Evolutionary conservation across 176 grass and related monocot species (phyloP).

Genomic region (Triticum monococcum): DNA sequence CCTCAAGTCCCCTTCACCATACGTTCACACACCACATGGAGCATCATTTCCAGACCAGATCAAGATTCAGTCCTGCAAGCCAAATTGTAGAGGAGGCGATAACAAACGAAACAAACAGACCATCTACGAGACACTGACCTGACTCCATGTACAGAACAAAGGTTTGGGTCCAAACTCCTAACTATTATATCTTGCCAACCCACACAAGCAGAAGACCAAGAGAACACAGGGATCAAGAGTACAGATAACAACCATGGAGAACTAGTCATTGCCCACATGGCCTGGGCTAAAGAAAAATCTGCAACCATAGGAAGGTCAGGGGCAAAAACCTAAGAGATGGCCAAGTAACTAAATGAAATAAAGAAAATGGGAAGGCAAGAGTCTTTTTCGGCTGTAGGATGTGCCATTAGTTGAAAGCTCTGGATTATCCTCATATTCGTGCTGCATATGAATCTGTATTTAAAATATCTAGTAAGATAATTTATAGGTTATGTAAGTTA

Average conservation of each 20-base stretch:
- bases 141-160: not conserved
- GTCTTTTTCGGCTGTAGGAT: not conserved
- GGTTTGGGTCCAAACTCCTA: not conserved
- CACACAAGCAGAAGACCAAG: not conserved
- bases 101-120: not conserved
- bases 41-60: not conserved
- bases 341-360: not conserved
- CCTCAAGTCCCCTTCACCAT: not conserved
- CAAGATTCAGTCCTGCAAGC: constrained; percentile 17
- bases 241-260: no score
- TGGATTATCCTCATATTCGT: not conserved
- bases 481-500: not conserved
- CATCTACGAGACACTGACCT: not conserved
- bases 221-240: not conserved
- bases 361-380: not conserved
- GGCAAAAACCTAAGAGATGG: not conserved
- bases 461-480: not conserved
- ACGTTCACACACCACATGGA: not conserved
- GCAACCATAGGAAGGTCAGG: not conserved
- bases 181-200: not conserved
- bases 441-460: not conserved
- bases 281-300: no score
- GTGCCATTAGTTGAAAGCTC: not conserved
- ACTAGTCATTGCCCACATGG: no score
- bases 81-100: not conserved